Evolutionary conservation across 2,329 filamentous ascomycete genomes (phyloP), one percentile per base, ranked within the genome.

Genomic region (Monilinia polystroma): DNA sequence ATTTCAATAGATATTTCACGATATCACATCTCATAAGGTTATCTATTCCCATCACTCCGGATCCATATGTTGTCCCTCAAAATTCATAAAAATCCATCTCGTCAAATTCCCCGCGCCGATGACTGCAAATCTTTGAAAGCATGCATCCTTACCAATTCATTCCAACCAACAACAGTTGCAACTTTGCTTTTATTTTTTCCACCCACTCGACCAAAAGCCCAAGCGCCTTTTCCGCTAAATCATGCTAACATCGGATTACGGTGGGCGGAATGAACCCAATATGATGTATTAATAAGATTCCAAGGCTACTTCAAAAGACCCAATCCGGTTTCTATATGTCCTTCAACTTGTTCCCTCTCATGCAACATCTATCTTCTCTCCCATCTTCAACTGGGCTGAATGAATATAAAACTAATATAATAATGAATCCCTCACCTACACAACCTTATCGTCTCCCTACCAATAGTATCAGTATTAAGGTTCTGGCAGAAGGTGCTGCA

Each of bases 401-500:
- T 32, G 20, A 7, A 45, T 29, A 11, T 20, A 20, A 35, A 29
- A 20, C n/a, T 29, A 7, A 45, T 29, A 11, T 20, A 20, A 35
- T 35, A 38, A 59, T 59, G 54, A 20, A 23, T 20, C 35, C 14
- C 35, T 20, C 7, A 26, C 41, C 43, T 12, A 18, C 29, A 8
- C 56, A 53, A 43, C 38, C 51, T 32, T 29, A 43, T 63, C 32
- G 26, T 54, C 18, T 49, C 3, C 43, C 52, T 18, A 55, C 18
- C 32, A 52, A 29, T 1, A 38, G 32, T 14, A 43, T 41, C 4
- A 52, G 43, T 38, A 60, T 60, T 4, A 38, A 66, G 32, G 32
- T 59, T 57, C 20, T 87, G 12, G 82, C 82, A 32, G 91, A 95
- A 77, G 91, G 91, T 32, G 88, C 90, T 32, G 90, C 91, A 64